Evolutionary conservation across 2,329 filamentous ascomycete genomes (phyloP).

Genomic region (Colletotrichum orbiculare): DNA sequence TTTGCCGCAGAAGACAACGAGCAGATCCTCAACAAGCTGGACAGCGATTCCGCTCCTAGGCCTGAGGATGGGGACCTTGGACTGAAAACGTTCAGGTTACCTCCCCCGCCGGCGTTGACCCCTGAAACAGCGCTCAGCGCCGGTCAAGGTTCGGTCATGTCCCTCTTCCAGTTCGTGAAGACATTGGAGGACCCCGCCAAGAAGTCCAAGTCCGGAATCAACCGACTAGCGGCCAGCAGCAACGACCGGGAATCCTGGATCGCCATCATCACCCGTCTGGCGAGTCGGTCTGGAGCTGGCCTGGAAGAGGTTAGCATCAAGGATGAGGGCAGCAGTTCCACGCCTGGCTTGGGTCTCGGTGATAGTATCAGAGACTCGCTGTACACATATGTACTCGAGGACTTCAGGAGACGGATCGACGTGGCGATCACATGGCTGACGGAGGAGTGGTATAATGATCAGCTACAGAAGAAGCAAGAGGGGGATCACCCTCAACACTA

Average conservation of each 20-base stretch:
- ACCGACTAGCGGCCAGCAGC: conserved; percentile 83
- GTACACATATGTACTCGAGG: conserved; percentile 88
- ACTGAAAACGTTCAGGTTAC: conserved; percentile 83
- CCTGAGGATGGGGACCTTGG: conserved; percentile 65
- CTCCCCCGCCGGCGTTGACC: conserved; percentile 79
- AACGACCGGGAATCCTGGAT: conserved; percentile 93
- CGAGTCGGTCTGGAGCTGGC: conserved; percentile 80
- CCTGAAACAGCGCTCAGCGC: conserved; percentile 78
- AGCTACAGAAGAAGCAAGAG: conserved; percentile 54
- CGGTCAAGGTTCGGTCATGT: conserved; percentile 77
- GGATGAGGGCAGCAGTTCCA: conserved; percentile 60
- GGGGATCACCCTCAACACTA: conserved; percentile 73
- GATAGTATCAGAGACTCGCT: conserved; percentile 82
- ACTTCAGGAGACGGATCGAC: conserved; percentile 90
- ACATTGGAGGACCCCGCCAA: conserved; percentile 74
- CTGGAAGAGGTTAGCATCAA: conserved; percentile 72
- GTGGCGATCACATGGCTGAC: conserved; percentile 93
- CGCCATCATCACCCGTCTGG: conserved; percentile 85
- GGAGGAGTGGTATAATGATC: conserved; percentile 98
- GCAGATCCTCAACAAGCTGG: conserved; percentile 81
- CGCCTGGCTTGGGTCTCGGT: conserved; percentile 59
- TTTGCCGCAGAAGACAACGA: conserved; percentile 80
- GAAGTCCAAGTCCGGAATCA: conserved; percentile 79
- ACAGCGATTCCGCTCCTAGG: conserved; percentile 63
- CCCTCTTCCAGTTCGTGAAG: conserved; percentile 83